Evolutionary conservation across 1,284 basidiomycete genomes (phyloP).

Genomic region (Apiotrichum domesticum): DNA sequence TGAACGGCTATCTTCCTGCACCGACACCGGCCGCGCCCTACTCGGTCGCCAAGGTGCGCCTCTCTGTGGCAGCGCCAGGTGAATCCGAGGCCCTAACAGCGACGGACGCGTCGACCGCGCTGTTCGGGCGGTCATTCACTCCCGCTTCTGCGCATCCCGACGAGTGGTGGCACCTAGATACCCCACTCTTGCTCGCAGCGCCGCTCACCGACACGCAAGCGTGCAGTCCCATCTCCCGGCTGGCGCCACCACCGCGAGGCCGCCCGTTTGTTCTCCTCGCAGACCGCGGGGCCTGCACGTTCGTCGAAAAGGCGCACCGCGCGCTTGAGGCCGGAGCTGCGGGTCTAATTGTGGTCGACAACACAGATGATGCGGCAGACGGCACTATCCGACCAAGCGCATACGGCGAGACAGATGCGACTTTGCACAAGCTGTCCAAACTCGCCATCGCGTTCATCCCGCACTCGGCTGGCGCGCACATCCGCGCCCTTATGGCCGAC

Average conservation of each 20-base stretch:
- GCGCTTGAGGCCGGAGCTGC: slow-evolving; percentile 63
- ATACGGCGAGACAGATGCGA: slow-evolving; percentile 14
- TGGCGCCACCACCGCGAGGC: neutral
- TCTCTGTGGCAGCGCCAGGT: neutral
- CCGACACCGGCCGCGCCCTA: slow-evolving; percentile 23
- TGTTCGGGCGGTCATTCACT: slow-evolving; percentile 7
- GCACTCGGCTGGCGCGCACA: slow-evolving; percentile 19
- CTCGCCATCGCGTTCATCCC: slow-evolving; percentile 31
- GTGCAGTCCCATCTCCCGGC: neutral
- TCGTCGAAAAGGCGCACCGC: slow-evolving; percentile 65
- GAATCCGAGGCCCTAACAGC: slow-evolving; percentile 37
- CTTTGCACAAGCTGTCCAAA: slow-evolving; percentile 11
- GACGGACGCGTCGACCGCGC: slow-evolving; percentile 34
- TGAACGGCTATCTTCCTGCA: slow-evolving; percentile 51
- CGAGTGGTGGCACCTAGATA: slow-evolving; percentile 2
- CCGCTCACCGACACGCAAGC: neutral
- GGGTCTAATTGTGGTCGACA: slow-evolving; percentile 63
- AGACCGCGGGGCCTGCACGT: slow-evolving; percentile 66
- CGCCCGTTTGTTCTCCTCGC: slow-evolving; percentile 26
- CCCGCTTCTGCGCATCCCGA: neutral
- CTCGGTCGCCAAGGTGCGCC: slow-evolving; percentile 19
- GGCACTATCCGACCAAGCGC: slow-evolving; percentile 34
- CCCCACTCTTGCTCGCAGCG: slow-evolving; percentile 3
- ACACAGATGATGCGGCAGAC: neutral
- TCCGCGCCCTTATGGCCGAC: neutral